Evolutionary conservation across 2,329 filamentous ascomycete genomes (phyloP).

Genomic region (Clonostachys solani): DNA sequence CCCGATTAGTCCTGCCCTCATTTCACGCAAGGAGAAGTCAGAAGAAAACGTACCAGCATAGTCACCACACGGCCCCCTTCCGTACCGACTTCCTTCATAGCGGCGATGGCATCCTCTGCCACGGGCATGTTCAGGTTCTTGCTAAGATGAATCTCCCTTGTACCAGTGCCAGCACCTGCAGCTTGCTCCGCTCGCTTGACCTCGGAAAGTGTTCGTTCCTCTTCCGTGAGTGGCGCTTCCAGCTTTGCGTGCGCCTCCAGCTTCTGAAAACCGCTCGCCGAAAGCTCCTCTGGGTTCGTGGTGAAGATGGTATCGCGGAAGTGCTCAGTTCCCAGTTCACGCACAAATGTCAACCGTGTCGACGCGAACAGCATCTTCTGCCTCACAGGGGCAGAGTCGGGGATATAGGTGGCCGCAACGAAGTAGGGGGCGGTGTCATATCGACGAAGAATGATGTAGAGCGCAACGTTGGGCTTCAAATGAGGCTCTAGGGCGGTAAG

Average conservation of each 20-base stretch:
- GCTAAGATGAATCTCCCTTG: conserved; percentile 55
- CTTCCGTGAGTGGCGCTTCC: conserved; percentile 71
- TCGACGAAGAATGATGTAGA: conserved; percentile 73
- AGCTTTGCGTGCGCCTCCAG: conserved; percentile 64
- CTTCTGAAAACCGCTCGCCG: conserved; percentile 62
- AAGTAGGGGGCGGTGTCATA: conserved; percentile 54
- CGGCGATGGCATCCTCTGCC: conserved; percentile 58
- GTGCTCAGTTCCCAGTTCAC: conserved; percentile 74
- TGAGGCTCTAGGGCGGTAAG: conserved; percentile 57
- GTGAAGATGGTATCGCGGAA: conserved; percentile 75
- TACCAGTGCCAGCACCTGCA: conserved; percentile 63
- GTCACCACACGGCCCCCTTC: conserved; percentile 50
- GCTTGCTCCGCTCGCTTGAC: conserved; percentile 74
- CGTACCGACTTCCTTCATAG: conserved; percentile 53
- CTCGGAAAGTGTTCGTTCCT: conserved; percentile 67
- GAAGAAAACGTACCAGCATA: conserved; percentile 53
- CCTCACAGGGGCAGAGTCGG: conserved; percentile 72
- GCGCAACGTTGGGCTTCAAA: conserved; percentile 61
- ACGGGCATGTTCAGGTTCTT: conserved; percentile 54
- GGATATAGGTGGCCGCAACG: conserved; percentile 73
- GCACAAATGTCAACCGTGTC: conserved; percentile 69
- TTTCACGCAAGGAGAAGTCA: too few relatives aligned
- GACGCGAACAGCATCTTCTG: conserved; percentile 85
- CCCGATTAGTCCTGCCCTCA: too few relatives aligned
- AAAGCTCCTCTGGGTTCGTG: conserved; percentile 67